phyloP scores from a whole-genome alignment of 2,329 filamentous ascomycete species.

The Botrytis medusae region DNA sequence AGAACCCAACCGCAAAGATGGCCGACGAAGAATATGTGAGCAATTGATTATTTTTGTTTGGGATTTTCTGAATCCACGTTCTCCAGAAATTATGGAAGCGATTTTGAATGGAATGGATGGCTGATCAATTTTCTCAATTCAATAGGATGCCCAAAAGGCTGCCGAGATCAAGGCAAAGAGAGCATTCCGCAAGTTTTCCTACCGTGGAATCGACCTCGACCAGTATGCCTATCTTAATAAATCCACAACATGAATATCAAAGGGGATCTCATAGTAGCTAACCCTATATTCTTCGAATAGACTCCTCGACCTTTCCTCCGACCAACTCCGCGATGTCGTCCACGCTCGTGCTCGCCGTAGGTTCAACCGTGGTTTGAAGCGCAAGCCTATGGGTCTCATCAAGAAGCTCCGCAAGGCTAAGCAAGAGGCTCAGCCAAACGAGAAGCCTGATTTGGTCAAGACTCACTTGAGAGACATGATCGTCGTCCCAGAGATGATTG shows the following conservation, averaged over 20 bases:
- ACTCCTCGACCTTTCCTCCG: constrained; percentile 97
- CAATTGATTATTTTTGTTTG: constrained; percentile 24
- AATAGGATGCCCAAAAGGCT: constrained; percentile 93
- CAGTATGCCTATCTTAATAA: constrained; percentile 65
- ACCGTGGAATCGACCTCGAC: constrained; percentile 99
- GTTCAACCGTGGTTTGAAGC: constrained; percentile 99
- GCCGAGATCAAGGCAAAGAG: constrained; percentile 99
- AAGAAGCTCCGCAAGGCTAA: constrained; percentile 99
- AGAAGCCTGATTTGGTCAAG: constrained; percentile 99
- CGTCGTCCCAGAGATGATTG: constrained; percentile 99
- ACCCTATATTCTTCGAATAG: constrained; percentile 51
- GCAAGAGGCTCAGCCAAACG: constrained; percentile 98
- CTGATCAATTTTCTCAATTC: constrained; percentile 40
- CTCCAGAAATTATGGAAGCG: background rate
- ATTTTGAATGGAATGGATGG: constrained; percentile 18
- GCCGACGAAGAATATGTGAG: constrained; percentile 75
- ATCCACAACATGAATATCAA: constrained; percentile 36
- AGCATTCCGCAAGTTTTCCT: constrained; percentile 99
- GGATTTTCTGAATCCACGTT: background rate
- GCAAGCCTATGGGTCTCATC: constrained; percentile 99
- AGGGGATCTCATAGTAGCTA: constrained; percentile 39
- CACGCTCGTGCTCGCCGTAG: constrained; percentile 97
- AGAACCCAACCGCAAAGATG: constrained; percentile 60
- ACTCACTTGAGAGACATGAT: constrained; percentile 99
- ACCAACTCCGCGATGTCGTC: constrained; percentile 98